Evolutionary conservation across 768 basidiomycete genomes (phyloP).

Genomic region (Boletus rubroflammeus): DNA sequence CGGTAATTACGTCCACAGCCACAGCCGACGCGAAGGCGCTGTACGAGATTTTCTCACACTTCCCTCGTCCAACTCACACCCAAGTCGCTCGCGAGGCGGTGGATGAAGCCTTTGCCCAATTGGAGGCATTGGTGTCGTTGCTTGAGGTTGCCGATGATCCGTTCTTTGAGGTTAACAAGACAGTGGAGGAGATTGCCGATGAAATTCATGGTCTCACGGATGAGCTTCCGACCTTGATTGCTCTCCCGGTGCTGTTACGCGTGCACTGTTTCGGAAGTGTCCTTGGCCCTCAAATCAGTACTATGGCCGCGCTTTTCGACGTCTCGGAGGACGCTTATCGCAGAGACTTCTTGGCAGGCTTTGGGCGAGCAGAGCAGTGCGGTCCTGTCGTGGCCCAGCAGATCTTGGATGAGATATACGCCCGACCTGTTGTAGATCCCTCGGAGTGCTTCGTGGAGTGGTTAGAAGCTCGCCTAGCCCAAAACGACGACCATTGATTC

Average conservation of each 20-base stretch:
- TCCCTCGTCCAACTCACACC: conserved; percentile 59
- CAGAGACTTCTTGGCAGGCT: conserved; percentile 65
- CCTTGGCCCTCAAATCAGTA: conserved; percentile 16
- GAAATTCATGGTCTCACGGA: conserved; percentile 54
- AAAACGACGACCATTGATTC: conserved; percentile 19
- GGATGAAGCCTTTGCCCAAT: conserved; percentile 68
- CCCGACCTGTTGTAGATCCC: conserved; percentile 30
- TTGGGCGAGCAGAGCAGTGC: conserved; percentile 75
- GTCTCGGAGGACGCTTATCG: conserved; percentile 63
- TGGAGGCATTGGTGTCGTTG: conserved; percentile 53
- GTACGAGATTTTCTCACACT: conserved; percentile 53
- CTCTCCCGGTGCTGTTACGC: conserved; percentile 64
- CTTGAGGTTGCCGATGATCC: conserved; percentile 48
- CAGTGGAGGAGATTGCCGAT: conserved; percentile 27
- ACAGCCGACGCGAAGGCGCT: conserved; percentile 59
- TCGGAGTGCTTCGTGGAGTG: conserved; percentile 38
- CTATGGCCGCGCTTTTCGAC: conserved; percentile 52
- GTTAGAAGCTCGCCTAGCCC: conserved; percentile 36
- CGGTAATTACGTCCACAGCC: conserved; percentile 40
- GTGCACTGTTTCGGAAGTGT: conserved; percentile 29
- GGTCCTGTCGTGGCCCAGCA: conserved; percentile 54
- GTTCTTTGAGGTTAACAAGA: conserved; percentile 17
- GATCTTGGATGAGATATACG: conserved; percentile 48
- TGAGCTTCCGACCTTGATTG: conserved; percentile 71
- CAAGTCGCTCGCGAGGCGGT: conserved; percentile 75